phyloP scores from a whole-genome alignment of 257 asterid genomes.

The Penstemon barbatus region DNA sequence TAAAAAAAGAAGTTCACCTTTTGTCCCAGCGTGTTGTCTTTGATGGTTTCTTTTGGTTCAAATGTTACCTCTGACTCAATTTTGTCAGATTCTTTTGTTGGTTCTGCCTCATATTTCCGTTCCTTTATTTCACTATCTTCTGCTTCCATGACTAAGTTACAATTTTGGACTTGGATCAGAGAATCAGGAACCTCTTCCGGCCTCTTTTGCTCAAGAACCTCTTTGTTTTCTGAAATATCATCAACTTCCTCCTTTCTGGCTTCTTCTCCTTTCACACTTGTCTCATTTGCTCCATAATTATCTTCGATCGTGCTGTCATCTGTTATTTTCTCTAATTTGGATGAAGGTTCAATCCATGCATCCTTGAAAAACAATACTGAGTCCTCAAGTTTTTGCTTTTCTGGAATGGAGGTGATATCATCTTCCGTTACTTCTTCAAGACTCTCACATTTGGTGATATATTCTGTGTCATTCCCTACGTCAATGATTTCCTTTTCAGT shows the following conservation, averaged over 20 bases:
- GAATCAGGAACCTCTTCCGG: conserved; percentile 30
- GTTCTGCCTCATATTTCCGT: conserved; percentile 31
- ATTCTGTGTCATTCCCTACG: neutral
- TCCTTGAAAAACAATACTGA: conserved; percentile 3
- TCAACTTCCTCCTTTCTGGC: conserved; percentile 14
- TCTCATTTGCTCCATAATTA: conserved; percentile 10
- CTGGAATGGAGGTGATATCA: neutral
- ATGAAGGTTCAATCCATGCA: conserved; percentile 1
- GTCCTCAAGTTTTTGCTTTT: neutral
- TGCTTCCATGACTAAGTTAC: conserved; percentile 26
- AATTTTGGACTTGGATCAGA: conserved; percentile 28
- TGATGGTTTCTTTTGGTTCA: conserved; percentile 28
- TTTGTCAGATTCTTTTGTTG: conserved; percentile 24
- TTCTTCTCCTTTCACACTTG: conserved; percentile 15
- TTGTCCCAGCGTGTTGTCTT: conserved; percentile 23
- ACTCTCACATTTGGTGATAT: neutral
- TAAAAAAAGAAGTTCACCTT: conserved; percentile 31
- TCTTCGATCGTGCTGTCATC: neutral
- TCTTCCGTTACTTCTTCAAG: conserved; percentile 10
- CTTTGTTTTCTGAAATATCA: conserved; percentile 13
- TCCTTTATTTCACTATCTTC: conserved; percentile 28
- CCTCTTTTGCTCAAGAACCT: conserved; percentile 17
- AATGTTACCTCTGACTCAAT: conserved; percentile 25
- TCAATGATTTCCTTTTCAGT: neutral
- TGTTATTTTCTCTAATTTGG: neutral